Evolutionary conservation across 768 basidiomycete genomes (phyloP).

Genomic region (Mycena floridula): DNA sequence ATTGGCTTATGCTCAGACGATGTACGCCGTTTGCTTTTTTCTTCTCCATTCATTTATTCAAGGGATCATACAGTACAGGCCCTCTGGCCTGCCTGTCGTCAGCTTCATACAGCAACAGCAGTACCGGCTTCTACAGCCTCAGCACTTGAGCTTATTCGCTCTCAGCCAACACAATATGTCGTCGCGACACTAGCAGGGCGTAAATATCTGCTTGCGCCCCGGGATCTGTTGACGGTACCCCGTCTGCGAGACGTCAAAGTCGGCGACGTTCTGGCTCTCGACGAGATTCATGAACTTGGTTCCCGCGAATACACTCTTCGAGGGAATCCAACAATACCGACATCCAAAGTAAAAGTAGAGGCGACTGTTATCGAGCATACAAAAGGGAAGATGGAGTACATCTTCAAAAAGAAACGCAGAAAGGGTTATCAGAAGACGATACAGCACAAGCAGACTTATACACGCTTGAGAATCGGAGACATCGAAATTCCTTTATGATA

Average conservation of each 20-base stretch:
- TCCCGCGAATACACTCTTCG: slow-evolving; percentile 92
- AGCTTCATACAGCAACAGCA: slow-evolving; percentile 10
- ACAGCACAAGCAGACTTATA: slow-evolving; percentile 90
- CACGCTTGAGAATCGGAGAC: slow-evolving; percentile 86
- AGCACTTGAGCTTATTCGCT: slow-evolving; percentile 78
- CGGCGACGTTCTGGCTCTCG: slow-evolving; percentile 78
- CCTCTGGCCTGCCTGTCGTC: slow-evolving; percentile 11
- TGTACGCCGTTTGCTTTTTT: slow-evolving; percentile 1
- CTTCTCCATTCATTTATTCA: not conserved
- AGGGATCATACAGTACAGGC: too few relatives aligned
- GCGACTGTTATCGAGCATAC: slow-evolving; percentile 98
- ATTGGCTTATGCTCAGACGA: slow-evolving; percentile 5
- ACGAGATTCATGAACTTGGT: slow-evolving; percentile 89
- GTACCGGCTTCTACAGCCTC: slow-evolving; percentile 37
- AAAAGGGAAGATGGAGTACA: slow-evolving; percentile 85
- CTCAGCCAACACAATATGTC: slow-evolving; percentile 90
- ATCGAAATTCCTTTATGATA: slow-evolving; percentile 45
- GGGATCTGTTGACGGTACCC: slow-evolving; percentile 91
- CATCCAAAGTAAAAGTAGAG: slow-evolving; percentile 62
- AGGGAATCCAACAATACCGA: slow-evolving; percentile 65
- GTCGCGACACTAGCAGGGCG: slow-evolving; percentile 82
- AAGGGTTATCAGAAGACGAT: slow-evolving; percentile 97
- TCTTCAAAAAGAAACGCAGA: slow-evolving; percentile 96
- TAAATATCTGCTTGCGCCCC: slow-evolving; percentile 85
- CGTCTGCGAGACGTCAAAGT: slow-evolving; percentile 80